Evolutionary conservation across 2,329 filamentous ascomycete species (phyloP).

Genomic region (Penicillium freii): DNA sequence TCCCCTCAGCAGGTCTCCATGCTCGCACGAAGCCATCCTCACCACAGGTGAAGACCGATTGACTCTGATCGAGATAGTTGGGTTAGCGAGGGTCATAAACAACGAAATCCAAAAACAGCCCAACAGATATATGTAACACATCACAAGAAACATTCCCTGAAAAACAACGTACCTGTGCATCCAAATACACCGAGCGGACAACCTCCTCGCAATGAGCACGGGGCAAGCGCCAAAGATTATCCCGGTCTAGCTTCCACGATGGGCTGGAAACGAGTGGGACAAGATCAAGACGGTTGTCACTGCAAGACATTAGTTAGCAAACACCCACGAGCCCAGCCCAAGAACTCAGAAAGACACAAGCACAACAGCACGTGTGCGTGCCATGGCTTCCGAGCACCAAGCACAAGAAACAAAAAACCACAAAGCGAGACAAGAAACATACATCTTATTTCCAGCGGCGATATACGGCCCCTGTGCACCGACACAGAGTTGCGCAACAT

Average conservation of each 20-base stretch:
- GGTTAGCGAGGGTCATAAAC: not conserved
- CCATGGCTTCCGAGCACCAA: not conserved
- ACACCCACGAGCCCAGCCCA: not conserved
- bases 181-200: slow-evolving; percentile 47
- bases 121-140: not conserved
- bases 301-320: slow-evolving; percentile 17
- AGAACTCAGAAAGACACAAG: not conserved
- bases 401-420: not conserved
- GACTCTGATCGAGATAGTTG: slow-evolving; percentile 24
- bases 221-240: slow-evolving; percentile 43
- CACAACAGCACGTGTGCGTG: not conserved
- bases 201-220: slow-evolving; percentile 51
- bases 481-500: slow-evolving; percentile 56
- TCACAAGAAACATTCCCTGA: not conserved
- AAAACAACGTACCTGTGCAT: slow-evolving; percentile 40
- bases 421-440: slow-evolving; percentile 16
- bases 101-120: not conserved
- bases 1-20: slow-evolving; percentile 35
- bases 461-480: slow-evolving; percentile 45
- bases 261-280: slow-evolving; percentile 38
- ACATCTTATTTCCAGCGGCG: slow-evolving; percentile 53
- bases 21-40: slow-evolving; percentile 46
- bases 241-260: slow-evolving; percentile 41
- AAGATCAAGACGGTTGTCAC: slow-evolving; percentile 44
- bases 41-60: slow-evolving; percentile 46